Percentiles rank a stretch among this genome's conserved stretches.
Conservation (phyloP, 352 stramenopile genomes). For the Phytophthora foliorum region DNA sequence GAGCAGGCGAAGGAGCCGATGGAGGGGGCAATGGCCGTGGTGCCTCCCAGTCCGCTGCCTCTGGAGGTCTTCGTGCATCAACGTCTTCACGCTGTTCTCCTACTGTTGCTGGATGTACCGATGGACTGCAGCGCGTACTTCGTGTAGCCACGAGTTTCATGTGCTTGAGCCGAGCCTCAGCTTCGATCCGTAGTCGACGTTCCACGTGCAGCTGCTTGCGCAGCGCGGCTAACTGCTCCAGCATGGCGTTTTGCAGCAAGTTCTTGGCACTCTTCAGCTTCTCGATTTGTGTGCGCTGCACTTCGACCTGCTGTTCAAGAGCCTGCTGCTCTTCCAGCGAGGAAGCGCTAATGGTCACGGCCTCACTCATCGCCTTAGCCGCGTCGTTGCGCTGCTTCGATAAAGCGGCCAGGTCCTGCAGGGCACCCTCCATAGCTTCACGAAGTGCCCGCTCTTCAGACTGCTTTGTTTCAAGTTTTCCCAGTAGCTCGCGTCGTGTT, state of each 20-base stretch:
- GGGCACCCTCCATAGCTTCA: slow-evolving; percentile 69
- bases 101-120: slow-evolving; percentile 6
- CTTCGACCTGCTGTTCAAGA: slow-evolving; percentile 66
- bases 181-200: slow-evolving; percentile 70
- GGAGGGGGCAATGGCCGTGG: slow-evolving; percentile 63
- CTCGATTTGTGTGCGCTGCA: slow-evolving; percentile 74
- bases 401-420: slow-evolving; percentile 70
- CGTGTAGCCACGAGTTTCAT: slow-evolving; percentile 22
- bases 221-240: slow-evolving; percentile 80
- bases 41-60: slow-evolving; percentile 42
- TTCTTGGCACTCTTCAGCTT: slow-evolving; percentile 84
- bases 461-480: slow-evolving; percentile 56
- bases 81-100: not conserved
- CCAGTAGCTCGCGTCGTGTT: slow-evolving; percentile 39
- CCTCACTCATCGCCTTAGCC: slow-evolving; percentile 85
- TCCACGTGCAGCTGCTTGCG: slow-evolving; percentile 85
- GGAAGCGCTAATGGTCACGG: slow-evolving; percentile 83
- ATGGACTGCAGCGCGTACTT: not conserved
- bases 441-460: slow-evolving; percentile 62
- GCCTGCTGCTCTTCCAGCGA: slow-evolving; percentile 84
- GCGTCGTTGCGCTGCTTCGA: slow-evolving; percentile 84
- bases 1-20: slow-evolving; percentile 37
- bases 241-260: slow-evolving; percentile 83
- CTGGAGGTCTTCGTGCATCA: slow-evolving; percentile 8
- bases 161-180: slow-evolving; percentile 75